Conservation (phyloP, 495 filamentous ascomycete genomes). For the Neurospora intermedia region DNA sequence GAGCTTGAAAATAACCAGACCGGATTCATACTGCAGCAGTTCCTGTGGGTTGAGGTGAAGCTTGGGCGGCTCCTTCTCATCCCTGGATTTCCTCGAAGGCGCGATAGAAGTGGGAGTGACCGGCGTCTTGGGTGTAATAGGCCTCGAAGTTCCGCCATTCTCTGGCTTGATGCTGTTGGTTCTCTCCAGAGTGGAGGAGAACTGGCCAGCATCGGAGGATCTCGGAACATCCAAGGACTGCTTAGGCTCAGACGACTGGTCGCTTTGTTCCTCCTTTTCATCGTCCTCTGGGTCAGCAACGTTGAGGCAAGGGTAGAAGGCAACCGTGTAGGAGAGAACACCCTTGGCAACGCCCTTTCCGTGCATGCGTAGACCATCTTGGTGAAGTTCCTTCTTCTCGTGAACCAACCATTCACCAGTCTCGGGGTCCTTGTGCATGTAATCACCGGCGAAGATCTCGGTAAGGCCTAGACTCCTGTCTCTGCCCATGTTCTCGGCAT, state of each 20-base stretch:
- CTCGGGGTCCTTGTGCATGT: conserved; percentile 57
- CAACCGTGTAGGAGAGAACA: conserved; percentile 66
- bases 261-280: conserved; percentile 42
- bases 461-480: conserved; percentile 76
- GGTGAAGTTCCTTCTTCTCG: conserved; percentile 54
- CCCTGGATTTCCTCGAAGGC: conserved; percentile 43
- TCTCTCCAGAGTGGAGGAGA: conserved; percentile 22
- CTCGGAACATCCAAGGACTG: conserved; percentile 30
- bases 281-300: conserved; percentile 92
- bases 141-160: conserved; percentile 6
- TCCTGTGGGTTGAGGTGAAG: conserved; percentile 69
- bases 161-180: conserved; percentile 17
- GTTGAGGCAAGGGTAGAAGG: conserved; percentile 85
- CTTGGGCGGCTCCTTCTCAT: conserved; percentile 56
- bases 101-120: conserved; percentile 20
- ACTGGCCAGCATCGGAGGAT: conserved; percentile 28
- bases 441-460: conserved; percentile 68
- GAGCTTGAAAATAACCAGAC: conserved; percentile 88
- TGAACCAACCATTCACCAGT: conserved; percentile 73
- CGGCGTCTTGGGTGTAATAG: conserved; percentile 28
- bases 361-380: conserved; percentile 53
- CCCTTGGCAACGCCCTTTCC: conserved; percentile 65
- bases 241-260: conserved; percentile 11
- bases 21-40: conserved; percentile 74
- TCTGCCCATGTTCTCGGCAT: conserved; percentile 77